phyloP scores from a whole-genome alignment of 768 basidiomycete species.

The Leccinum incarnatum region DNA sequence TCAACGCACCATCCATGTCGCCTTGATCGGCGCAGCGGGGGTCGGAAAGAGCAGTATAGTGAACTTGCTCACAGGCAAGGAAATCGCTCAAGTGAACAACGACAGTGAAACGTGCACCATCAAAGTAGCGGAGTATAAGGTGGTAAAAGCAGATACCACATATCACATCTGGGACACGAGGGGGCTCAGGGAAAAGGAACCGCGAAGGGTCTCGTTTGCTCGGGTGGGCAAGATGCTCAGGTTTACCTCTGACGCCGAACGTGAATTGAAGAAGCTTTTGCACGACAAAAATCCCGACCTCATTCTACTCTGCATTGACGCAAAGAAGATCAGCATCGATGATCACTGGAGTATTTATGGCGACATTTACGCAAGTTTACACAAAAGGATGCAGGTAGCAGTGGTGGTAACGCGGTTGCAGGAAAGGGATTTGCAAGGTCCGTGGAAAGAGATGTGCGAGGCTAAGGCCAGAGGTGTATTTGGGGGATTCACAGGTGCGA shows the following conservation, averaged over 20 bases:
- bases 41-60: slow-evolving; percentile 29
- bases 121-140: neutral
- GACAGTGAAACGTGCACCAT: slow-evolving; percentile 23
- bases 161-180: slow-evolving; percentile 27
- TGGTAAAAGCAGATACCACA: slow-evolving; percentile 5
- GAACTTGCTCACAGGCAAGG: slow-evolving; percentile 21
- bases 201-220: neutral
- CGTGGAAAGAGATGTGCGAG: slow-evolving; percentile 19
- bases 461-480: slow-evolving; percentile 8
- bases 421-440: slow-evolving; percentile 2
- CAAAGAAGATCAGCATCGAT: slow-evolving; percentile 15
- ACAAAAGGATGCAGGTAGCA: slow-evolving; percentile 13
- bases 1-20: slow-evolving; percentile 12
- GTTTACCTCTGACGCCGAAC: slow-evolving; percentile 12
- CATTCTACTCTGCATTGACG: slow-evolving; percentile 23
- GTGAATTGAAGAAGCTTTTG: slow-evolving; percentile 18
- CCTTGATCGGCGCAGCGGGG: slow-evolving; percentile 23
- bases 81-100: slow-evolving; percentile 14
- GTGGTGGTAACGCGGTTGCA: slow-evolving; percentile 19
- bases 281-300: slow-evolving; percentile 10
- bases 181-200: slow-evolving; percentile 18
- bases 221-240: slow-evolving; percentile 4
- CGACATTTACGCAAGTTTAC: slow-evolving; percentile 19
- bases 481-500: slow-evolving; percentile 11
- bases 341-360: slow-evolving; percentile 22